phyloP scores from a whole-genome alignment of 2,329 filamentous ascomycete species.

The Coniosporium tulheliwenetii region DNA sequence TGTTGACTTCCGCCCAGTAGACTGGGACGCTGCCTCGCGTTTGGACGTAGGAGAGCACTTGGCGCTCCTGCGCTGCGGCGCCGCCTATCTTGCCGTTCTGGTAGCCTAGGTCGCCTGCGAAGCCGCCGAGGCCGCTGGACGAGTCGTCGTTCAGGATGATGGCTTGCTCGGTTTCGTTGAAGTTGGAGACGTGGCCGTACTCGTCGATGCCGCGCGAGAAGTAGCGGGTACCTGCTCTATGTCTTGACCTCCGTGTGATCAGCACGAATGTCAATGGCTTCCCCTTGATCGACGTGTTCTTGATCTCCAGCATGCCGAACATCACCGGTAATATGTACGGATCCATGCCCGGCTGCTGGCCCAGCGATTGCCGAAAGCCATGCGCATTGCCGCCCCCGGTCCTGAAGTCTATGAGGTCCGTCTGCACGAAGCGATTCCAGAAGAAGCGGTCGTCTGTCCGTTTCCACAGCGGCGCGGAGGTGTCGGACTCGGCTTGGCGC shows the following conservation, averaged over 20 bases:
- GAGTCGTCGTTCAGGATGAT: slow-evolving; percentile 73
- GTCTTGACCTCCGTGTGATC: slow-evolving; percentile 76
- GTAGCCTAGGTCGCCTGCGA: slow-evolving; percentile 60
- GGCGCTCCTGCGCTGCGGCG: slow-evolving; percentile 54
- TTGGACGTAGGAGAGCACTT: slow-evolving; percentile 89
- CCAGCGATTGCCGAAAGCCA: slow-evolving; percentile 44
- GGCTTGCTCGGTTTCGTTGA: slow-evolving; percentile 94
- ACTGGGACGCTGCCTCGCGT: slow-evolving; percentile 92
- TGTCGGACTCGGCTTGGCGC: slow-evolving; percentile 66
- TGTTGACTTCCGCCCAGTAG: slow-evolving; percentile 94
- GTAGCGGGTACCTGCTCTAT: slow-evolving; percentile 82
- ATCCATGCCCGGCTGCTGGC: slow-evolving; percentile 62
- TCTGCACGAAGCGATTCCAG: slow-evolving; percentile 90
- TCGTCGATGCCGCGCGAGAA: slow-evolving; percentile 91
- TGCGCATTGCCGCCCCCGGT: slow-evolving; percentile 35
- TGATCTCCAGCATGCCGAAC: slow-evolving; percentile 90
- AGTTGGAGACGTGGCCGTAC: slow-evolving; percentile 90
- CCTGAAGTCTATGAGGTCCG: slow-evolving; percentile 82
- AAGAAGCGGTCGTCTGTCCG: slow-evolving; percentile 94
- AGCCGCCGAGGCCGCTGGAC: slow-evolving; percentile 59
- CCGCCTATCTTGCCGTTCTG: slow-evolving; percentile 53
- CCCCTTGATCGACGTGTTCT: slow-evolving; percentile 69
- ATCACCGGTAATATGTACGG: slow-evolving; percentile 92
- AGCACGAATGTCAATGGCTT: slow-evolving; percentile 72
- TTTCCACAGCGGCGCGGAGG: slow-evolving; percentile 67